Evolutionary conservation across 208 protist genomes (phyloP), one percentile per base, ranked within the genome.

Genomic region (Trypanosoma cruzi): DNA sequence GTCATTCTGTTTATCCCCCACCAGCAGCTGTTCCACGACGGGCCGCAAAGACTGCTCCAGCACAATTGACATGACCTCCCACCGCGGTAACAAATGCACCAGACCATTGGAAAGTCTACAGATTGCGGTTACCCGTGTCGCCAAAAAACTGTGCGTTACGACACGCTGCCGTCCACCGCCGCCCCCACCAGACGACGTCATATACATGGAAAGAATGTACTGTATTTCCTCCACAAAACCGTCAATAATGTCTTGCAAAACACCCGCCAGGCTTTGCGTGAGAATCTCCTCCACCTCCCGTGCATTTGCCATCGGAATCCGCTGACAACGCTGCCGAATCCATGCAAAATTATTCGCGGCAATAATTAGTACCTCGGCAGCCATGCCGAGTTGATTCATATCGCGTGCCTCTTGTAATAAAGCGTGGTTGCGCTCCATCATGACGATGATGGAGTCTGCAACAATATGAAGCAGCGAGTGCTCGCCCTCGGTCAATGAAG

Each of bases 271-370:
- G 57, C 63, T 66, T 22, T 62, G 61, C 22, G 28, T 28, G 32
- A 76, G 8, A 20, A 76, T 31, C 16, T 55, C 57, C 46, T 11
- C 28, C 24, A 75, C 55, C 36, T 70, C 64, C 20, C n/a, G n/a
- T 31, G 14, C 11, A 22, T 54, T 40, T 18, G 5, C 29, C 44
- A 76, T 65, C 11, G 34, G 14, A 4, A 66, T 16, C 20, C 24
- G 8, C n/a, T 11, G 26, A 32, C 57, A 71, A 31, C 66, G 16
- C 5, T 64, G 24, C 36, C 50, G 62, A 18, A 76, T 34, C 62
- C 62, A 76, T 29, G 48, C 55, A 69, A 67, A 76, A 49, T 71
- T 76, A 50, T 76, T 76, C 29, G 40, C 46, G 1, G 50, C 61
- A 31, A 76, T 32, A 31, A 37, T 66, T 10, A 71, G 28, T 13